phyloP scores from a whole-genome alignment of 2,329 filamentous ascomycete species.

The Alternaria brassicae region DNA sequence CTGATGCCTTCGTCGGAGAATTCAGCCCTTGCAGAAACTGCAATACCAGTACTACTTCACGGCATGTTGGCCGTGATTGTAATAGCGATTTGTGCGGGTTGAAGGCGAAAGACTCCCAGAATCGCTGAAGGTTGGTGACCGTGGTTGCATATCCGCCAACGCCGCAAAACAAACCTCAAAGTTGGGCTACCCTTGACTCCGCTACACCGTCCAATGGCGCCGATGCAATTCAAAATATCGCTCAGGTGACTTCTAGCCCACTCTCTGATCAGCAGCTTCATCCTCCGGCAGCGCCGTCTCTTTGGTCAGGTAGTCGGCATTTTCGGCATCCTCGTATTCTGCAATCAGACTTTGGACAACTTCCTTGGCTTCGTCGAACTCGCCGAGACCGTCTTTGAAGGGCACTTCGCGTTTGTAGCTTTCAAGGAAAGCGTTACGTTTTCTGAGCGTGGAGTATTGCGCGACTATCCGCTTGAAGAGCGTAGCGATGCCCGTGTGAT shows the following conservation, averaged over 20 bases:
- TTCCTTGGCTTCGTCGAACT: constrained; percentile 93
- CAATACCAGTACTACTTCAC: not conserved
- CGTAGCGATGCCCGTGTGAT: constrained; percentile 96
- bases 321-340: constrained; percentile 95
- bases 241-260: constrained; percentile 20
- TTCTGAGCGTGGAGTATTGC: constrained; percentile 92
- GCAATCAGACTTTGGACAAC: constrained; percentile 90
- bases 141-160: not conserved
- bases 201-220: constrained; percentile 6
- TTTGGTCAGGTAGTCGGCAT: constrained; percentile 85
- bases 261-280: constrained; percentile 44
- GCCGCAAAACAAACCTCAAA: constrained; percentile 1
- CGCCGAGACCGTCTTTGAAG: constrained; percentile 87
- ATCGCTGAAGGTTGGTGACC: not conserved
- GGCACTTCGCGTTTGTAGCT: constrained; percentile 94
- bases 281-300: constrained; percentile 58
- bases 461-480: constrained; percentile 92
- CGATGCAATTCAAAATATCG: not conserved
- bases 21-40: not conserved
- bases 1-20: not conserved
- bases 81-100: not conserved
- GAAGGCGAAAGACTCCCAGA: not conserved
- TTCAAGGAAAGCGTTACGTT: constrained; percentile 96
- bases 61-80: not conserved
- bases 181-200: constrained; percentile 3